Percentiles rank a stretch among this genome's conserved stretches.
Conservation (phyloP, 768 basidiomycete species). For the Phaffia australis region DNA sequence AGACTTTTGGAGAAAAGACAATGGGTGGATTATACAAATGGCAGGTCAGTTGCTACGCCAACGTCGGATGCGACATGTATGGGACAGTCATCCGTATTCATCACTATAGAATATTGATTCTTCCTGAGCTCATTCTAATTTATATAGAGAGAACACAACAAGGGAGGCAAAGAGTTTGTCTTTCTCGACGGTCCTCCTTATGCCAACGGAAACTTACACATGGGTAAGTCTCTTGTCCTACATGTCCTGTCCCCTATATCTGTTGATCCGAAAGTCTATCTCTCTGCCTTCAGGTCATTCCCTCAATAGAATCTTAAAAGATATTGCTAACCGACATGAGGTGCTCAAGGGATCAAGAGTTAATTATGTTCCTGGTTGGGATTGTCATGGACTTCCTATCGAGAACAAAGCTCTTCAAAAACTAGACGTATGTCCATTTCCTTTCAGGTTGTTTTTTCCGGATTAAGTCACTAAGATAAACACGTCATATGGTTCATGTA, state of each 20-base stretch:
- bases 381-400: slow-evolving; percentile 94
- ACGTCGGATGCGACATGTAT: background rate
- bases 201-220: slow-evolving; percentile 90
- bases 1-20: slow-evolving; percentile 50
- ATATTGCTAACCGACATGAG: slow-evolving; percentile 84
- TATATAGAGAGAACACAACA: slow-evolving; percentile 8
- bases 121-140: background rate
- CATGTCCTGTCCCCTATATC: background rate
- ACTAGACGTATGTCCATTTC: slow-evolving; percentile 46
- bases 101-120: background rate
- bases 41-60: slow-evolving; percentile 37
- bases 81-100: background rate
- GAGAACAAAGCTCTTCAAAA: slow-evolving; percentile 83
- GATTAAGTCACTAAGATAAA: slow-evolving; percentile 21
- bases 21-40: slow-evolving; percentile 59
- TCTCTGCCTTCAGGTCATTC: slow-evolving; percentile 60
- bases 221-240: slow-evolving; percentile 49
- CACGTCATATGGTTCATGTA: too few relatives aligned
- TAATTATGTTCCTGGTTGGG: slow-evolving; percentile 92
- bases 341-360: slow-evolving; percentile 65
- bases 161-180: slow-evolving; percentile 48
- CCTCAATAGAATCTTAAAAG: slow-evolving; percentile 90
- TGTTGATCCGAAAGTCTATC: background rate
- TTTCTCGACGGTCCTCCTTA: slow-evolving; percentile 95
- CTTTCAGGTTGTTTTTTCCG: background rate